Base-by-base conservation (phyloP, 2,329 filamentous ascomycete genomes). In the Emericellopsis cladophorae region DNA sequence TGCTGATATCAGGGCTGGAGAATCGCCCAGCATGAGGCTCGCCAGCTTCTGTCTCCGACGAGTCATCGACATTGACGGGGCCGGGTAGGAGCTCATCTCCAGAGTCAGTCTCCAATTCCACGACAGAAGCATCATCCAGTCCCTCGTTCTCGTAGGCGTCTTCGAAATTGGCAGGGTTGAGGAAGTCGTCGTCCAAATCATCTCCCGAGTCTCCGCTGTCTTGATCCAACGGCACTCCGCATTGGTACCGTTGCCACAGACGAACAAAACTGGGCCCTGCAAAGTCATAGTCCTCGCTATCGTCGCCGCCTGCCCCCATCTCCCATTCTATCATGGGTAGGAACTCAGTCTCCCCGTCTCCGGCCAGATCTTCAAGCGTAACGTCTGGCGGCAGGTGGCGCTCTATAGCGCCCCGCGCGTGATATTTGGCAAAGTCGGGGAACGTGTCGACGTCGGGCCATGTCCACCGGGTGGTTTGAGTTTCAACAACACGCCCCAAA, bases 61-160 rank as follows among this genome's bases (percentile, higher is more conserved):
- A 32, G 5, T 37, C 31, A 7, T 35, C 33, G 4, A 29, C 16
- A 3, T 29, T 32, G 4, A 29, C 12, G 7, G 26, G 26, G 4
- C 26, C 26, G 6, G 26, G 26, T 29, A 29, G 26, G 8, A 29
- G 4, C 6, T 24, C 23, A 14, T 18, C 31, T 12, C 18, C 33
- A 18, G 31, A 36, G 32, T 26, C 39, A 33, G n/a, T 14, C 21
- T 40, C 22, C 24, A 35, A 5, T 14, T 44, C 41, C 7, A 7
- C 24, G 14, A 45, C 40, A 16, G 36, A 24, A 8, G 31, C 39
- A 16, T 47, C 43, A 31, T 47, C 37, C 5, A 45, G 44, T 14
- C 46, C 44, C 5, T 48, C 43, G 24, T 40, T 46, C 37, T 48
- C 44, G 26, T 47, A 47, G 22, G 41, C 32, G 32, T 21, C 32